Percentiles rank a stretch among this genome's conserved stretches.
Evolutionary conservation across 441 rosid genomes (phyloP).

Genomic region (Euphorbia corollata): DNA sequence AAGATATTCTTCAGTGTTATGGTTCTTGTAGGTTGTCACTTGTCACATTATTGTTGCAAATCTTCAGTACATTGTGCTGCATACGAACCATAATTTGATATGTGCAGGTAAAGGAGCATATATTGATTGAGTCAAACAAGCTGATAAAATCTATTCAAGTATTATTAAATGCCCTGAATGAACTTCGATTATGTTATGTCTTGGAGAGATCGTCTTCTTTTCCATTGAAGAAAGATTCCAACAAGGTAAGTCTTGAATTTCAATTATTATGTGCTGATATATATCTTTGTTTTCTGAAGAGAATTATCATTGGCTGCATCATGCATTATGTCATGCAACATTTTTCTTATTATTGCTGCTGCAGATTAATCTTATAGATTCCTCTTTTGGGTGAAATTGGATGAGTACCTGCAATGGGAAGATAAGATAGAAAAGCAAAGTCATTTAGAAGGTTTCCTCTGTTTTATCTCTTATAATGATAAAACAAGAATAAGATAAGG

Average conservation of each 20-base stretch:
- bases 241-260: conserved; percentile 40
- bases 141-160: conserved; percentile 82
- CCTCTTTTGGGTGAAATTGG: conserved; percentile 2
- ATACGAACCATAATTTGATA: conserved; percentile 15
- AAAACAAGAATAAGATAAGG: not conserved
- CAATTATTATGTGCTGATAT: conserved; percentile 18
- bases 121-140: conserved; percentile 64
- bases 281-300: not conserved
- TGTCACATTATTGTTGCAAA: conserved; percentile 2
- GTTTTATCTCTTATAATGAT: not conserved
- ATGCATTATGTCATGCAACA: not conserved
- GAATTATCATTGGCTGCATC: not conserved
- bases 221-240: conserved; percentile 48
- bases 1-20: not conserved
- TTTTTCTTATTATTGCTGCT: not conserved
- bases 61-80: conserved; percentile 8
- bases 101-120: conserved; percentile 69
- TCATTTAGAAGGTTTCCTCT: not conserved
- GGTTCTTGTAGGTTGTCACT: not conserved
- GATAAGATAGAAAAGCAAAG: not conserved
- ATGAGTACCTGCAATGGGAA: not conserved
- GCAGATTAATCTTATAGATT: not conserved
- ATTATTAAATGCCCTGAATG: conserved; percentile 74
- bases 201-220: conserved; percentile 47
- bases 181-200: conserved; percentile 71